Percentiles rank a stretch among this genome's conserved stretches.
These are phyloP conservation scores for Eucalyptus sp. DNA, from an alignment of 345 rosid genomes.

Conservation along the genomic window DNA sequence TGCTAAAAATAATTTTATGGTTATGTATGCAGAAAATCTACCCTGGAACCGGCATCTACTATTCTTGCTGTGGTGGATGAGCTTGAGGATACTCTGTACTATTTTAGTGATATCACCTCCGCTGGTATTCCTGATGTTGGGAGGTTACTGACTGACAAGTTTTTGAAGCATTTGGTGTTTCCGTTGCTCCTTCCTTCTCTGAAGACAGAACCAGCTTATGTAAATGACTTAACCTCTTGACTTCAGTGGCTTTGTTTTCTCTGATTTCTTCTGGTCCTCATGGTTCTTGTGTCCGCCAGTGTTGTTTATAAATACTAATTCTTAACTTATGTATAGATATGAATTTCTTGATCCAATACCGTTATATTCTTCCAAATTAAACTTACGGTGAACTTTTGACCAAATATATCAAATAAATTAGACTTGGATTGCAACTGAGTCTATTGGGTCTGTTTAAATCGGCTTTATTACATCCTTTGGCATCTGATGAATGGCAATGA, in stretches of 20 bases:
- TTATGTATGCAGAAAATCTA: slow-evolving; percentile 41
- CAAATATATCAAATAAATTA: neutral
- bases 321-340: neutral
- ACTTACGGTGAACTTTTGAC: neutral
- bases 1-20: slow-evolving; percentile 7
- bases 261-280: neutral
- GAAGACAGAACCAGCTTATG: slow-evolving; percentile 34
- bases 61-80: slow-evolving; percentile 75
- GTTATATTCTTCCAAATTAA: neutral
- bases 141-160: slow-evolving; percentile 75
- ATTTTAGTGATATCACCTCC: slow-evolving; percentile 87
- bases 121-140: slow-evolving; percentile 98
- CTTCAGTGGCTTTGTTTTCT: neutral
- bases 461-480: neutral
- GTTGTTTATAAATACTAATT: neutral
- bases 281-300: neutral
- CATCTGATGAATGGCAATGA: neutral
- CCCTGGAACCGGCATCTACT: slow-evolving; percentile 22
- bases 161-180: slow-evolving; percentile 71
- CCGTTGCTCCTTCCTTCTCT: slow-evolving; percentile 90
- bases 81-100: slow-evolving; percentile 92
- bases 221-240: slow-evolving; percentile 19
- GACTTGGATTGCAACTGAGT: neutral
- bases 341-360: neutral
- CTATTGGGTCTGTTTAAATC: neutral